Evolutionary conservation across 169 alveolate genomes (phyloP).

Genomic region (Toxoplasma gondii): DNA sequence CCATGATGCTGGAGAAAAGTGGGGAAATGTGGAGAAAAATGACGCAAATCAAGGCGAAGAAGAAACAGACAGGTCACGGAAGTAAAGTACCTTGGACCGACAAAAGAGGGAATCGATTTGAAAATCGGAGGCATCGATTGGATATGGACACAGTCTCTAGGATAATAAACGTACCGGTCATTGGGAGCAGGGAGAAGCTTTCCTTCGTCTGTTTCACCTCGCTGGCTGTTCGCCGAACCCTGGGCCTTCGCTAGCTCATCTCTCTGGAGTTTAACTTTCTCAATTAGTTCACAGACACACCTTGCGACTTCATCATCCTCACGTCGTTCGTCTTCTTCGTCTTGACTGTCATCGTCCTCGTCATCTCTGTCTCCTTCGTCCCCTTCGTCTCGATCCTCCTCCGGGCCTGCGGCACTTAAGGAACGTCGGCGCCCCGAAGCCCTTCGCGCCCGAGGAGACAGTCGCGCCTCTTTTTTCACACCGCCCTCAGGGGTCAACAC

Average conservation of each 20-base stretch:
- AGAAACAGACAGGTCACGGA: too few relatives aligned
- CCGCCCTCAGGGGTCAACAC: conserved; percentile 50
- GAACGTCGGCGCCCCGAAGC: background rate
- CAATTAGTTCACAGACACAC: background rate
- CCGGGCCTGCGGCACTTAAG: background rate
- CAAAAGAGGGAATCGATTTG: too few relatives aligned
- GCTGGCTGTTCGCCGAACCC: background rate
- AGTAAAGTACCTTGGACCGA: too few relatives aligned
- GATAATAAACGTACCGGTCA: background rate
- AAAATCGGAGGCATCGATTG: too few relatives aligned
- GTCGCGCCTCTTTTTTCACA: background rate
- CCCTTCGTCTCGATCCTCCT: background rate
- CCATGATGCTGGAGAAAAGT: too few relatives aligned
- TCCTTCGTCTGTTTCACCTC: background rate
- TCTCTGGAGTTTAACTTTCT: background rate
- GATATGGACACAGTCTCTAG: too few relatives aligned
- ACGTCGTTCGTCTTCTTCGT: background rate
- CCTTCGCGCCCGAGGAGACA: background rate
- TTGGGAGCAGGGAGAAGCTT: background rate
- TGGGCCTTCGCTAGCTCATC: background rate
- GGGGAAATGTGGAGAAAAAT: too few relatives aligned
- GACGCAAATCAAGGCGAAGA: too few relatives aligned
- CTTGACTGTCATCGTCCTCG: background rate
- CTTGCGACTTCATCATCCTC: conserved; percentile 25
- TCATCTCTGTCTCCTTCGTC: background rate